Base-by-base conservation (phyloP, 495 filamentous ascomycete species). In the Trichoderma asperelloides region DNA sequence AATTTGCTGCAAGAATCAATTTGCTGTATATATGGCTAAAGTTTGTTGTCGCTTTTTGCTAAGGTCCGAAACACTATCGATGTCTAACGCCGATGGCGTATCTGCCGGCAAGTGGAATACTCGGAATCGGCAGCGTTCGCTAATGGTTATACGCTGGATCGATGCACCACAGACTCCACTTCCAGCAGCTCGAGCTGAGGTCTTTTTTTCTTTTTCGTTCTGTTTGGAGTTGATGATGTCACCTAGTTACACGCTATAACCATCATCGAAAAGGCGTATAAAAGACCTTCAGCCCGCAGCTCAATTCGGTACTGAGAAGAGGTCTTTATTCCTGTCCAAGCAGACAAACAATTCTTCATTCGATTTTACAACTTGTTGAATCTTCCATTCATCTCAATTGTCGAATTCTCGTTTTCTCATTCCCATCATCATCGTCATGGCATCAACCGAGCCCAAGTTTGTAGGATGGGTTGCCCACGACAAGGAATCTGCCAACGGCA, bases 401-500 rank as follows among this genome's bases (percentile, higher is more conserved):
- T n/a, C n/a, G n/a, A n/a, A n/a, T n/a, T n/a, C n/a, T n/a, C n/a
- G n/a, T n/a, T n/a, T n/a, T n/a, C n/a, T n/a, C n/a, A n/a, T n/a
- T n/a, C n/a, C n/a, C 27, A 13, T 21, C 55, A 60, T 2, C 45
- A 60, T 13, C 30, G 41, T 25, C 28, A 64, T 64, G 62, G 33
- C 62, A 47, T 70, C 68, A 39, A 68, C 70, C 41, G 70, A 77
- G 28, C 71, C 75, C 71, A 79, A 87, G 68, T 96, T 94, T 77
- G 77, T 88, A 70, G 92, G 93, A 71, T 96, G 93, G 93, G 77
- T 96, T 66, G 91, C 88, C 71, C 78, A 87, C 66, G 81, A 88
- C 72, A 72, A 78, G 15, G 74, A 82, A 8, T 75, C 86, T 40
- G 84, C 82, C 62, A 79, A 90, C 28, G 89, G 86, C 63, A 89